Percentiles rank a stretch among this genome's conserved stretches.
phyloP scores from a whole-genome alignment of 2,329 filamentous ascomycete genomes.

The Hyphodiscus sp. region DNA sequence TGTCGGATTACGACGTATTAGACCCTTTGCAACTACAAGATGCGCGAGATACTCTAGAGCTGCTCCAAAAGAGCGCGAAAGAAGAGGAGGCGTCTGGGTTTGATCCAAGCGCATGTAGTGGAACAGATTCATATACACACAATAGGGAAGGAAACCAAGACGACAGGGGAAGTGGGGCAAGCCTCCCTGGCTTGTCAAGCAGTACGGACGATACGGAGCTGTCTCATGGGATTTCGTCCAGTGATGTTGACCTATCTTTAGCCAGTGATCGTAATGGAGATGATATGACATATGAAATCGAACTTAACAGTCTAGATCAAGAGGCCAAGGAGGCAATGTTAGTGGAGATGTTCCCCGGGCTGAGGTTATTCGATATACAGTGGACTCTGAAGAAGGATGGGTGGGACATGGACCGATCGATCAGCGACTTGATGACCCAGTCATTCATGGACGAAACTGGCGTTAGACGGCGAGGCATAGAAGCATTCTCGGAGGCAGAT shows the following conservation, averaged over 20 bases:
- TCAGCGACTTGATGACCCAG: conserved; percentile 76
- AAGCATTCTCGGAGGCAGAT: conserved; percentile 65
- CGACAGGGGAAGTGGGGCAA: conserved; percentile 21
- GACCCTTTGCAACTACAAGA: conserved; percentile 44
- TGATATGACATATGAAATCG: conserved; percentile 11
- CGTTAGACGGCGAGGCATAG: conserved; percentile 65
- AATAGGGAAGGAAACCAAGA: conserved; percentile 9
- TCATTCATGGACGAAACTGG: conserved; percentile 67
- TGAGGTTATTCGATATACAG: conserved; percentile 59
- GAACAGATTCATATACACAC: conserved; percentile 25
- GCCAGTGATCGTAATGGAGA: conserved; percentile 40
- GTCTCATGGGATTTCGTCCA: conserved; percentile 18
- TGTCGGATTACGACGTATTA: conserved; percentile 63
- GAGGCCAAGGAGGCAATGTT: conserved; percentile 60
- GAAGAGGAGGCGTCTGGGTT: conserved; percentile 69
- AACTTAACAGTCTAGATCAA: conserved; percentile 40
- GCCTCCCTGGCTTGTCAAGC: conserved; percentile 20
- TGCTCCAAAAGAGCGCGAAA: conserved; percentile 56
- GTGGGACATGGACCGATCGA: conserved; percentile 60
- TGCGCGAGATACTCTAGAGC: conserved; percentile 55
- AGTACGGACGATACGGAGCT: conserved; percentile 27
- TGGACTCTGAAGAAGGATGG: conserved; percentile 61
- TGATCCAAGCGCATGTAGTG: conserved; percentile 67
- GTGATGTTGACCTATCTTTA: conserved; percentile 23
- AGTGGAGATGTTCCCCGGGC: conserved; percentile 62